Conservation (phyloP, 257 asterid species). For the Thymus quinquecostatus region DNA sequence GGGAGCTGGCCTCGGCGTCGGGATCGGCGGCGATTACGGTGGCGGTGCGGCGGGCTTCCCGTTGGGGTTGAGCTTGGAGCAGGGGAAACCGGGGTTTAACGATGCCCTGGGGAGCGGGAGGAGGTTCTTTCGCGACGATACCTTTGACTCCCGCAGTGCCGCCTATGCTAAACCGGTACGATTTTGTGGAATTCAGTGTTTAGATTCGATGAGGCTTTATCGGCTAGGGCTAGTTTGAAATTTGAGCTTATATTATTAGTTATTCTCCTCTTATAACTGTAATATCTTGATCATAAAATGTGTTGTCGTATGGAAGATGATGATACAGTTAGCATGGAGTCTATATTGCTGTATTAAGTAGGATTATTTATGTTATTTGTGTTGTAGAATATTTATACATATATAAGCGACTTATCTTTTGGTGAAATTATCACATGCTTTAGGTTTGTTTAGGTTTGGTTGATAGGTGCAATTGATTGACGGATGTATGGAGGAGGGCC, state of each 20-base stretch:
- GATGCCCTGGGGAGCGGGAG: conserved; percentile 70
- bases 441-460: background rate
- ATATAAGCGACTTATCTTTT: background rate
- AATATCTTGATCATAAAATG: background rate
- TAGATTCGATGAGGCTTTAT: background rate
- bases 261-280: conserved; percentile 2
- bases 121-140: conserved; percentile 61
- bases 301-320: background rate
- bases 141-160: conserved; percentile 61
- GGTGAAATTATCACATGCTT: background rate
- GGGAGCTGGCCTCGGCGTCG: conserved; percentile 55
- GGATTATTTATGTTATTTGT: background rate
- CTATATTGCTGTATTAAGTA: background rate
- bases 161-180: conserved; percentile 63
- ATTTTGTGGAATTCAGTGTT: background rate
- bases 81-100: conserved; percentile 67
- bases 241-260: conserved; percentile 1
- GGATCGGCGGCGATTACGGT: conserved; percentile 41
- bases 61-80: conserved; percentile 90
- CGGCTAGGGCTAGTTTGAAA: conserved; percentile 19
- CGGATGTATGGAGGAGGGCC: conserved; percentile 17
- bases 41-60: conserved; percentile 72
- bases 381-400: background rate
- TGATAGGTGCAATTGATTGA: conserved; percentile 1
- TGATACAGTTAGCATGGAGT: background rate